Conservation (phyloP, 2,329 filamentous ascomycete species). For the Sphaerulina musiva region DNA sequence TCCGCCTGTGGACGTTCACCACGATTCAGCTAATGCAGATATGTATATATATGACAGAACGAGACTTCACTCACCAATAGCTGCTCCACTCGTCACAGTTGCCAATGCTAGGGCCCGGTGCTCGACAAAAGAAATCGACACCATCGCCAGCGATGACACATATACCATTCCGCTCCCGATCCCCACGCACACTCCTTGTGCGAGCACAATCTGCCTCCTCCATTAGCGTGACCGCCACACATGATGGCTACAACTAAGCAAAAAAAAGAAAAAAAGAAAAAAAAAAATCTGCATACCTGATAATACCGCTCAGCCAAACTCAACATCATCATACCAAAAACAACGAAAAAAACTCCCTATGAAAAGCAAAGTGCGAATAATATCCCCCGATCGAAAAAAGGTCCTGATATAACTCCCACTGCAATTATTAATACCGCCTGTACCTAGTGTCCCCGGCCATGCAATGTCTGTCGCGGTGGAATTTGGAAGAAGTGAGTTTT, state of each 20-base stretch:
- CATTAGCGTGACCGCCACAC: too few species aligned
- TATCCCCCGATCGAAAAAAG: conserved; percentile 39
- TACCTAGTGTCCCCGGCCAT: conserved; percentile 42
- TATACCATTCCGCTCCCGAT: conserved; percentile 47
- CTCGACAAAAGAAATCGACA: conserved; percentile 57
- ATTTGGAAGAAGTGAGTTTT: conserved; percentile 25
- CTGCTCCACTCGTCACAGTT: conserved; percentile 52
- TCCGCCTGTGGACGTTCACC: conserved; percentile 25
- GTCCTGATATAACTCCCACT: conserved; percentile 30
- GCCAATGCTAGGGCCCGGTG: conserved; percentile 52
- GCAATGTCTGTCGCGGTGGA: conserved; percentile 37
- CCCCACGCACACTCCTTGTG: conserved; percentile 39
- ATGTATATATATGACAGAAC: too few species aligned
- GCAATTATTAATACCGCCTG: conserved; percentile 40
- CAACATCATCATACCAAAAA: conserved; percentile 27
- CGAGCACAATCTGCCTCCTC: conserved; percentile 34
- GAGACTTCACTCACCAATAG: conserved; percentile 32
- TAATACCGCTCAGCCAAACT: conserved; percentile 37
- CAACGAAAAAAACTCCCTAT: conserved; percentile 48
- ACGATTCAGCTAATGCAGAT: too few species aligned
- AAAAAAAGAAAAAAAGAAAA: too few species aligned
- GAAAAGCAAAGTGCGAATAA: conserved; percentile 34
- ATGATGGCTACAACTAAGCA: too few species aligned
- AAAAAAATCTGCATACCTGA: conserved; percentile 23
- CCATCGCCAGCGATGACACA: conserved; percentile 54